Conservation (phyloP, 2,329 filamentous ascomycete species). For the Coniella lustricola region DNA sequence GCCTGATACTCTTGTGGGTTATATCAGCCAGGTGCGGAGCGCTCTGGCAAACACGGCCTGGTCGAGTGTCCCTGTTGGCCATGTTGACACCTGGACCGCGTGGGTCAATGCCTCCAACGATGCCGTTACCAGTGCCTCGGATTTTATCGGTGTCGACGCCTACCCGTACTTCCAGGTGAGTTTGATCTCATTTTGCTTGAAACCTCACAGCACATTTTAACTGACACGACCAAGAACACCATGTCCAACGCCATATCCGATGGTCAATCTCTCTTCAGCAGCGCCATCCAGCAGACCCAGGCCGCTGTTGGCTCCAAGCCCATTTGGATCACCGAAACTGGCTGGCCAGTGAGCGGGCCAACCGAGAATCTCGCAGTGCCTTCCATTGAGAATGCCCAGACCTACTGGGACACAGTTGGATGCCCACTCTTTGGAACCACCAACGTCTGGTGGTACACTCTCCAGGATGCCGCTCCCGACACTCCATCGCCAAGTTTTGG, state of each 20-base stretch:
- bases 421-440: constrained; percentile 59
- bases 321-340: constrained; percentile 16
- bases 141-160: constrained; percentile 79
- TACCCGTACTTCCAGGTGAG: constrained; percentile 64
- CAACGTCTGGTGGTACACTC: constrained; percentile 71
- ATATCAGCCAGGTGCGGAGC: constrained; percentile 62
- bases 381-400: constrained; percentile 54
- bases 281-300: constrained; percentile 54
- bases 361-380: constrained; percentile 8
- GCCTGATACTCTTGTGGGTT: constrained; percentile 56
- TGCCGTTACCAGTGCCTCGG: constrained; percentile 59
- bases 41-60: constrained; percentile 57
- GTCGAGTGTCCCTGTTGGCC: constrained; percentile 57
- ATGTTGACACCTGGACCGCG: constrained; percentile 85
- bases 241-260: constrained; percentile 58
- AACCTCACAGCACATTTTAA: neutral
- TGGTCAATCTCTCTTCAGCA: constrained; percentile 60
- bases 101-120: constrained; percentile 68
- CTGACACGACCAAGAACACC: constrained; percentile 48
- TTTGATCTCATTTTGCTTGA: neutral
- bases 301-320: constrained; percentile 34
- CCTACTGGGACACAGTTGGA: constrained; percentile 71
- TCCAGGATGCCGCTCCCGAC: constrained; percentile 58
- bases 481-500: constrained; percentile 65
- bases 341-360: constrained; percentile 15